A percentile compares a stretch with the other conserved stretches of the same genome.
Conservation (phyloP, 495 filamentous ascomycete species). For the Tuber borchii region DNA sequence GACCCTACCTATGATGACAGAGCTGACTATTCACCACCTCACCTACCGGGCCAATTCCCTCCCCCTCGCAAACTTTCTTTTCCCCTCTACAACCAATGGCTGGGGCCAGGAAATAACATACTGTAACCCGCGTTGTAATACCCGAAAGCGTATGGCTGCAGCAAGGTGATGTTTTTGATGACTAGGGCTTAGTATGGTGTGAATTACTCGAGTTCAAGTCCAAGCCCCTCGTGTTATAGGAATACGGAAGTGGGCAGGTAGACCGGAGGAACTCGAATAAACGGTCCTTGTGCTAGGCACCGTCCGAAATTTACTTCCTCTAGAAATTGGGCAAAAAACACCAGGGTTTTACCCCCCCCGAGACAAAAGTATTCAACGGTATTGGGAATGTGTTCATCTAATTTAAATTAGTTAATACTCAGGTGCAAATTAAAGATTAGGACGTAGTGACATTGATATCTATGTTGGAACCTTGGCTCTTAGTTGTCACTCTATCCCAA, state of each 20-base stretch:
- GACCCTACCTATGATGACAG: neutral
- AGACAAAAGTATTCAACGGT: too few relatives aligned
- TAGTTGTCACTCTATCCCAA: too few relatives aligned
- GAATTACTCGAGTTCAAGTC: neutral
- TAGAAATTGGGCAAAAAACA: too few relatives aligned
- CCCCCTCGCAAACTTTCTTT: neutral
- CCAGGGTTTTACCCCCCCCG: too few relatives aligned
- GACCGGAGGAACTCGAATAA: neutral
- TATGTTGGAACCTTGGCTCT: too few relatives aligned
- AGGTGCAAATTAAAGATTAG: too few relatives aligned
- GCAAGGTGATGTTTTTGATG: neutral
- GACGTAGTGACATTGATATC: too few relatives aligned
- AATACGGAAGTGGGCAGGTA: neutral
- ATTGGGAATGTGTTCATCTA: too few relatives aligned
- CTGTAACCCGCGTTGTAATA: neutral
- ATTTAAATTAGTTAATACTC: too few relatives aligned
- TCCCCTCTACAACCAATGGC: neutral
- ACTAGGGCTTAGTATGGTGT: neutral
- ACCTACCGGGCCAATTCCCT: neutral
- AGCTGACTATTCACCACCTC: neutral
- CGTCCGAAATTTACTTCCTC: too few relatives aligned
- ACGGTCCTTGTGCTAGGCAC: too few relatives aligned
- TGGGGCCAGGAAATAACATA: neutral
- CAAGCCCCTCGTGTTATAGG: neutral
- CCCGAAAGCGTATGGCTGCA: neutral